Evolutionary conservation across 805 yeast genomes (phyloP).

Genomic region (Dipodascus albidus): DNA sequence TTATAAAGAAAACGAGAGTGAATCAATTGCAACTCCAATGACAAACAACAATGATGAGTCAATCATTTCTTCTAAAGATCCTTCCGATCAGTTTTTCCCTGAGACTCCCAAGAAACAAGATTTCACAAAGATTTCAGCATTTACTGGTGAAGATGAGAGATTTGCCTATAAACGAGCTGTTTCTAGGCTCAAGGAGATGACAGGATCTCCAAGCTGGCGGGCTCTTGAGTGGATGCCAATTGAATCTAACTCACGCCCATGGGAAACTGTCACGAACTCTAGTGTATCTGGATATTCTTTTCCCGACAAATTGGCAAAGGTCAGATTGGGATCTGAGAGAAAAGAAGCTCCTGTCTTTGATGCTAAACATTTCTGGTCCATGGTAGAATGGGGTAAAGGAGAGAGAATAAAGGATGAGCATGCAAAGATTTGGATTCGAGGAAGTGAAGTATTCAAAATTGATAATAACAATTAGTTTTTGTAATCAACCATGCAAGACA

Average conservation of each 20-base stretch:
- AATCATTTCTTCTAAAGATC: background rate
- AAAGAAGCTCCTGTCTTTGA: conserved; percentile 30
- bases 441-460: conserved; percentile 14
- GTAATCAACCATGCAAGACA: no score
- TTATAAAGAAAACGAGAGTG: conserved; percentile 40
- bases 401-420: conserved; percentile 39
- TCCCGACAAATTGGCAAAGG: conserved; percentile 12
- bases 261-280: conserved; percentile 32
- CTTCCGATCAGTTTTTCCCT: conserved; percentile 17
- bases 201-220: conserved; percentile 38
- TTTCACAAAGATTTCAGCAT: conserved; percentile 39
- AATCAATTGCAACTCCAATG: conserved; percentile 2
- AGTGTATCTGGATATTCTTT: conserved; percentile 21
- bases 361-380: conserved; percentile 52
- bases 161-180: conserved; percentile 66
- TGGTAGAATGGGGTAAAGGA: conserved; percentile 51
- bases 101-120: conserved; percentile 22
- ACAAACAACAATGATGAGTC: conserved; percentile 5
- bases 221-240: conserved; percentile 45
- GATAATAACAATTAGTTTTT: no score
- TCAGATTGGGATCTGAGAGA: conserved; percentile 8
- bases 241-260: conserved; percentile 40
- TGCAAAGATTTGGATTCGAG: conserved; percentile 46
- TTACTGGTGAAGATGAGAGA: conserved; percentile 69
- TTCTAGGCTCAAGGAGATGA: conserved; percentile 51